A percentile compares a stretch with the other conserved stretches of the same genome.
Evolutionary conservation across 441 rosid genomes (phyloP).

Genomic region (Populus trichocarpa): DNA sequence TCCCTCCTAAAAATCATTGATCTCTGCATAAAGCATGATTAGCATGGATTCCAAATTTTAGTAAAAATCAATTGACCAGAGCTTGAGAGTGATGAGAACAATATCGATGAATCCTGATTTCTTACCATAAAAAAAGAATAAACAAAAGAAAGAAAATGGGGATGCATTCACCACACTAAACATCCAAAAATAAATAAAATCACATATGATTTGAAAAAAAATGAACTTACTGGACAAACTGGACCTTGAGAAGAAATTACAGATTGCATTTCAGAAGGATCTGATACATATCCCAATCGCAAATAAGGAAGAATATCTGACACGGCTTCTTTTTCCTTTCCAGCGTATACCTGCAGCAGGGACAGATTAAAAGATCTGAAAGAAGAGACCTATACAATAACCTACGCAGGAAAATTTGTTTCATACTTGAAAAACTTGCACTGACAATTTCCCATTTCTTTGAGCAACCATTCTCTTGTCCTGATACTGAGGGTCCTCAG

Average conservation of each 20-base stretch:
- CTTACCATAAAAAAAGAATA: background rate
- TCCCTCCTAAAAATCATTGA: background rate
- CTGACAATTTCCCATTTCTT: constrained; percentile 81
- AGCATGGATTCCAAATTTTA: background rate
- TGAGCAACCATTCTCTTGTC: constrained; percentile 96
- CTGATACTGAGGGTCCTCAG: constrained; percentile 96
- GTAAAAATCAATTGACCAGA: background rate
- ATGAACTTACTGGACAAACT: constrained; percentile 70
- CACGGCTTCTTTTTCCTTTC: constrained; percentile 87
- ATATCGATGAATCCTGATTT: background rate
- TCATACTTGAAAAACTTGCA: constrained; percentile 70
- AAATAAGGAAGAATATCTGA: constrained; percentile 89
- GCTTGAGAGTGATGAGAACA: background rate
- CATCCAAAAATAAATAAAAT: background rate
- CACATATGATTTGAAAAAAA: background rate
- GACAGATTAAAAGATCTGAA: constrained; percentile 16
- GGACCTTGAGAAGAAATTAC: constrained; percentile 98
- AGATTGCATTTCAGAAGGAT: constrained; percentile 84
- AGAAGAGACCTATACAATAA: constrained; percentile 11
- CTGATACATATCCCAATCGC: constrained; percentile 88
- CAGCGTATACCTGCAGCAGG: constrained; percentile 58
- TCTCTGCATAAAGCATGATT: background rate
- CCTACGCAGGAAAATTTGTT: constrained; percentile 6
- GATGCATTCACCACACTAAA: background rate
- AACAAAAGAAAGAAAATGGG: background rate